Evolutionary conservation across 768 basidiomycete genomes (phyloP).

Genomic region (Tubosaeta brunneosetosa): DNA sequence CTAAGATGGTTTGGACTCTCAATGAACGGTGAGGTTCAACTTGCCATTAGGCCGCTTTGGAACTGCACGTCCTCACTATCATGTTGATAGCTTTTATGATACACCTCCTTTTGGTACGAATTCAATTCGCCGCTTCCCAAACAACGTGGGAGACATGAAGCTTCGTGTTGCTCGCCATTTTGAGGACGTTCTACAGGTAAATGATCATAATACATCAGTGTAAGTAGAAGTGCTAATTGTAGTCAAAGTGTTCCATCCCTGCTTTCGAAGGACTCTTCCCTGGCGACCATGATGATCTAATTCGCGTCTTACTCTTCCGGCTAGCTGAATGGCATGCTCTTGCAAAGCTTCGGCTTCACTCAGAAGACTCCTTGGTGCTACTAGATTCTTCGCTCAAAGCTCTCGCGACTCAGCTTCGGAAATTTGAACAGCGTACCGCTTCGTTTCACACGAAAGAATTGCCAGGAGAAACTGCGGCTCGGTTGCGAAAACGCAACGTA

Average conservation of each 20-base stretch:
- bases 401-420: conserved; percentile 7
- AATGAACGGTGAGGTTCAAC: conserved; percentile 20
- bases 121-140: conserved; percentile 34
- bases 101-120: conserved; percentile 22
- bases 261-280: conserved; percentile 30
- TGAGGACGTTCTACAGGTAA: conserved; percentile 41
- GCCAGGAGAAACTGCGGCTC: conserved; percentile 16
- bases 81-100: conserved; percentile 8
- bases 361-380: conserved; percentile 5
- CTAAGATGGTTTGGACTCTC: conserved; percentile 13
- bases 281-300: conserved; percentile 13
- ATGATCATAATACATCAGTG: no score
- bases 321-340: conserved; percentile 32
- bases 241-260: conserved; percentile 30
- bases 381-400: no score
- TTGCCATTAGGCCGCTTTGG: no score
- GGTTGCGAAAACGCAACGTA: conserved; percentile 1
- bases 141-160: conserved; percentile 28
- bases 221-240: background rate
- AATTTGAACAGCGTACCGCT: conserved; percentile 13
- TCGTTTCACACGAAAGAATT: conserved; percentile 25
- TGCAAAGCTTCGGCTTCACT: conserved; percentile 34
- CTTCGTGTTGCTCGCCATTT: conserved; percentile 38
- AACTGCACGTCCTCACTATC: background rate
- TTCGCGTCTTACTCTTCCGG: conserved; percentile 22